phyloP scores from a whole-genome alignment of 352 stramenopile genomes.

The Aphanomyces stellatus region DNA sequence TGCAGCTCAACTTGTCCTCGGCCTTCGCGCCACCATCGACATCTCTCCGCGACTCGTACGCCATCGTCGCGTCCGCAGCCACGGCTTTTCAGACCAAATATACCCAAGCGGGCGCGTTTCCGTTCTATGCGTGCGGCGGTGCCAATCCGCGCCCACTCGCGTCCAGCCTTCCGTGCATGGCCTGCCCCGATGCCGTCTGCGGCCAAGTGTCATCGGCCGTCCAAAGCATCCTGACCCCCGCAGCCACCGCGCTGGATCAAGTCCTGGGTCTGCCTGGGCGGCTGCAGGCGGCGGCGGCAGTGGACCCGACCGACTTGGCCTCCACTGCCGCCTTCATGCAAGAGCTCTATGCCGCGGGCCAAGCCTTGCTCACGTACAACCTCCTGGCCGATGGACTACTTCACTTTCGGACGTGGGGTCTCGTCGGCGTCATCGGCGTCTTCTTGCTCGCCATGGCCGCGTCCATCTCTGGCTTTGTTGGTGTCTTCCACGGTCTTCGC shows the following conservation, averaged over 20 bases:
- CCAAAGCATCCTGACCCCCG: neutral
- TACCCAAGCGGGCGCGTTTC: neutral
- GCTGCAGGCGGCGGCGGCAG: neutral
- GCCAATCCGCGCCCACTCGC: neutral
- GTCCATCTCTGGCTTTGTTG: neutral
- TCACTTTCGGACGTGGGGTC: neutral
- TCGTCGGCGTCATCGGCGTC: neutral
- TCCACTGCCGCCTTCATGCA: neutral
- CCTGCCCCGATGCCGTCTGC: neutral
- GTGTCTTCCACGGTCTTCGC: neutral
- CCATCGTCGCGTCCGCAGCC: neutral
- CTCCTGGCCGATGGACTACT: neutral
- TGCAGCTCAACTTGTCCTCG: neutral
- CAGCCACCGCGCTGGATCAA: neutral
- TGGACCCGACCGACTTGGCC: neutral
- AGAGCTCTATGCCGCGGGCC: neutral
- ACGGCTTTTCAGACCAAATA: neutral
- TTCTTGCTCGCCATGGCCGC: neutral
- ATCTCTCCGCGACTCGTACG: neutral
- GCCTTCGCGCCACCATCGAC: neutral
- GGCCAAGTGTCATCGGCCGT: neutral
- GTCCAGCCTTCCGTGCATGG: neutral
- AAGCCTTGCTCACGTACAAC: neutral
- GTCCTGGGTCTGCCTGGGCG: neutral
- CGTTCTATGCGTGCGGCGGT: neutral